A percentile compares a stretch with the other conserved stretches of the same genome.
These are phyloP conservation scores for Fomitopsis pulvina DNA, from an alignment of 768 basidiomycete species.

Conservation along the genomic window DNA sequence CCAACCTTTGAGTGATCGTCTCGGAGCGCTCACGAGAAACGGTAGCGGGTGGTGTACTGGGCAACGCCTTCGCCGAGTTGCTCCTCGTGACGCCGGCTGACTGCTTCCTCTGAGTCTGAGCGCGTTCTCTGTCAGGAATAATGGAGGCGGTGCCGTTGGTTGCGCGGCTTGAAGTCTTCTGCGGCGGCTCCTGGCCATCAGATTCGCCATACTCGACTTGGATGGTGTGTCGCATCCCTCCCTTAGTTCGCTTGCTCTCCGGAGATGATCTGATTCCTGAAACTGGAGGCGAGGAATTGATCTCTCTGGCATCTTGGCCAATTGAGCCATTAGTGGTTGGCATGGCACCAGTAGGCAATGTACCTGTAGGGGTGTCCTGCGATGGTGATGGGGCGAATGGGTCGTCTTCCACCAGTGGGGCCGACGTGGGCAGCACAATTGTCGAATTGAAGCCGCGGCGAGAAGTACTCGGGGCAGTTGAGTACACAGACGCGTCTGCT, in stretches of 20 bases:
- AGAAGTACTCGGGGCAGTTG: conserved; percentile 28
- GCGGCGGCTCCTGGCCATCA: conserved; percentile 17
- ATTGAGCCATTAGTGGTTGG: conserved; percentile 3
- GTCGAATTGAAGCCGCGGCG: conserved; percentile 37
- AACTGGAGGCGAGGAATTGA: neutral
- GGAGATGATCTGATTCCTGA: conserved; percentile 32
- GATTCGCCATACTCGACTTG: conserved; percentile 91
- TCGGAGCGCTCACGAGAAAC: conserved; percentile 4
- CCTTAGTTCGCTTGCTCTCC: conserved; percentile 42
- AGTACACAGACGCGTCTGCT: conserved; percentile 46
- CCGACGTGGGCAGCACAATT: conserved; percentile 38
- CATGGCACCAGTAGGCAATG: conserved; percentile 2
- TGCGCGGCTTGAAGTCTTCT: conserved; percentile 4
- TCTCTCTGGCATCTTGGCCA: conserved; percentile 9
- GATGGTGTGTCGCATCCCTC: conserved; percentile 81
- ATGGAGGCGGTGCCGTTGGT: conserved; percentile 1
- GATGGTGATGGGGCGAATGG: conserved; percentile 55
- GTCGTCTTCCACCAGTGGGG: conserved; percentile 51
- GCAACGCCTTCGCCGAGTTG: conserved; percentile 24
- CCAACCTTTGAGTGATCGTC: conserved; percentile 7
- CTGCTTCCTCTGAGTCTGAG: conserved; percentile 12
- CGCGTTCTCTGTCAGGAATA: conserved; percentile 5
- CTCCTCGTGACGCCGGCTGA: conserved; percentile 11
- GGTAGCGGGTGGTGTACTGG: conserved; percentile 18
- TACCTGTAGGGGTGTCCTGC: conserved; percentile 17